phyloP scores from a whole-genome alignment of 495 filamentous ascomycete genomes.

The Penicillium ochrochloron region DNA sequence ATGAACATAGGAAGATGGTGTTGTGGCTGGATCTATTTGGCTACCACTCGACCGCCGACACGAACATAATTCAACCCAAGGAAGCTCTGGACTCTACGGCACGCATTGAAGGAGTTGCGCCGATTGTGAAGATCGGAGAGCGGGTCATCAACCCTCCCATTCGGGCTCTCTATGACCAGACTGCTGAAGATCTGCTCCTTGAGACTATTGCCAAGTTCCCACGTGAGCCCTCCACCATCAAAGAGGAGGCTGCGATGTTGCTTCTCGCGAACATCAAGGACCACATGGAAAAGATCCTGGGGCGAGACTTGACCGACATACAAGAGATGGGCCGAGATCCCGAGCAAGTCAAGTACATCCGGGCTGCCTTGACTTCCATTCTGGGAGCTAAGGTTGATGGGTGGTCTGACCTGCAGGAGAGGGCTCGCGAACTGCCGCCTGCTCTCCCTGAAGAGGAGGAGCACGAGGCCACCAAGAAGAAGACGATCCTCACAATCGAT shows the following conservation, averaged over 20 bases:
- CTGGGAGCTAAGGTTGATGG: constrained; percentile 54
- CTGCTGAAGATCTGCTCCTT: constrained; percentile 50
- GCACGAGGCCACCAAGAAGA: constrained; percentile 43
- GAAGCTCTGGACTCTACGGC: constrained; percentile 47
- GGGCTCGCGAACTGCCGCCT: constrained; percentile 47
- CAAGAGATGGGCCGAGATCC: constrained; percentile 56
- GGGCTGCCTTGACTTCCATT: constrained; percentile 51
- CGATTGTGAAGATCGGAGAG: constrained; percentile 51
- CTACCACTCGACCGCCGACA: constrained; percentile 58
- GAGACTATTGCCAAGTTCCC: constrained; percentile 56
- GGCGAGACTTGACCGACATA: constrained; percentile 50
- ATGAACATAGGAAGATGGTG: constrained; percentile 87
- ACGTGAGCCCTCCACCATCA: constrained; percentile 52
- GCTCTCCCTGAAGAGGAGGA: constrained; percentile 44
- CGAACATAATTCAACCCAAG: constrained; percentile 54
- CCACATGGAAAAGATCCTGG: constrained; percentile 55
- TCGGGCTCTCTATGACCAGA: constrained; percentile 52
- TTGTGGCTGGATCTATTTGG: constrained; percentile 90
- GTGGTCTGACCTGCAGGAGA: constrained; percentile 51
- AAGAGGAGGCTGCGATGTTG: constrained; percentile 56
- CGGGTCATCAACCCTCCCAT: constrained; percentile 52
- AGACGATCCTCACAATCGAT: constrained; percentile 50
- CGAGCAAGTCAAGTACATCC: constrained; percentile 53
- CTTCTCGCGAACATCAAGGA: constrained; percentile 55
- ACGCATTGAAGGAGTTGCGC: constrained; percentile 47